A percentile compares a stretch with the other conserved stretches of the same genome.
phyloP scores from a whole-genome alignment of 129 eudicot species.

The Flaveria robusta region DNA sequence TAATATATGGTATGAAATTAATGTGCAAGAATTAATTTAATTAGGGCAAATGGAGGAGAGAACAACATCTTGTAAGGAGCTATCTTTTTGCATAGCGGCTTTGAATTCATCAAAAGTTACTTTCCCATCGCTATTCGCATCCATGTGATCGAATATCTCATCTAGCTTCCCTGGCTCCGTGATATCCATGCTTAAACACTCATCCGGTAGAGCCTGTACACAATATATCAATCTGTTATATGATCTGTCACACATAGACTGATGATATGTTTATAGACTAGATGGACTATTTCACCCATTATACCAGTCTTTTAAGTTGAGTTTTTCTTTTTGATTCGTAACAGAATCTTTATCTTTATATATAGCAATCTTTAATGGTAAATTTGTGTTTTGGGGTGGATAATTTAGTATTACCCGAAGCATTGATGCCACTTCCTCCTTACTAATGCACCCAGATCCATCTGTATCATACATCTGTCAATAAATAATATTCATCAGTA shows the following conservation, averaged over 20 bases:
- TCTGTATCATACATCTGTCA: constrained; percentile 82
- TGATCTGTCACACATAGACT: no score
- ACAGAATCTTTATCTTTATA: no score
- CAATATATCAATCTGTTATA: neutral
- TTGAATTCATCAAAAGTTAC: constrained; percentile 82
- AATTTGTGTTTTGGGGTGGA: neutral
- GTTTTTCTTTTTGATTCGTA: no score
- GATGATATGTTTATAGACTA: no score
- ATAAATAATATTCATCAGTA: neutral
- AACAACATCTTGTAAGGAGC: constrained; percentile 73
- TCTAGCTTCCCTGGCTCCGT: constrained; percentile 81
- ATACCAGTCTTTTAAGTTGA: no score
- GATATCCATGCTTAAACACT: constrained; percentile 66
- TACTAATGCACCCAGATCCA: constrained; percentile 85
- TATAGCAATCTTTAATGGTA: neutral
- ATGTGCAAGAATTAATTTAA: no score
- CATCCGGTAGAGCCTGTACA: constrained; percentile 74
- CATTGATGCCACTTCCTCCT: constrained; percentile 86
- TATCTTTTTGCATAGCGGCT: constrained; percentile 79
- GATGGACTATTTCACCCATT: no score
- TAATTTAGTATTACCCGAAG: constrained; percentile 51
- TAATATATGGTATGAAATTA: no score
- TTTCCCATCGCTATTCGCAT: constrained; percentile 78
- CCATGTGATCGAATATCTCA: constrained; percentile 84
- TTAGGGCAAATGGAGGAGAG: constrained; percentile 71